Percentiles rank a stretch among this genome's conserved stretches.
These are phyloP conservation scores for Suillus sp. DNA, from an alignment of 768 basidiomycete species.

Conservation along the genomic window DNA sequence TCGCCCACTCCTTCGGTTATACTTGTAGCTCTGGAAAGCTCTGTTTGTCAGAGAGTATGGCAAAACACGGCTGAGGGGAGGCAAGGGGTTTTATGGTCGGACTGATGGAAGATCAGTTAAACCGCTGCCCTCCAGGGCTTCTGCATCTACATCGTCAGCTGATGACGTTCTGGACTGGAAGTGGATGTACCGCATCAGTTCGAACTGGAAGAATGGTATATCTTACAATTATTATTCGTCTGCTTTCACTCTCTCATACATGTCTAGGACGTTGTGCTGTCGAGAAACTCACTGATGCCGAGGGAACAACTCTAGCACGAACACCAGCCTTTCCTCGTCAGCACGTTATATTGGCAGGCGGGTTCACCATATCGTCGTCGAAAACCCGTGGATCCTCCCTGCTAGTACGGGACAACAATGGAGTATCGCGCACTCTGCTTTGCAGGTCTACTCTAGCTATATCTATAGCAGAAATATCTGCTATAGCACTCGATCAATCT, in stretches of 20 bases:
- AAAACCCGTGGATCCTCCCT: constrained; percentile 12
- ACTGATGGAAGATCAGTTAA: constrained; percentile 60
- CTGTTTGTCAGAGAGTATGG: constrained; percentile 69
- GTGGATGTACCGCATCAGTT: constrained; percentile 84
- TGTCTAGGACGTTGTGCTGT: constrained; percentile 64
- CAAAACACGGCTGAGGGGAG: constrained; percentile 66
- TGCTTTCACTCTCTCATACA: constrained; percentile 24
- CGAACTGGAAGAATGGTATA: constrained; percentile 80
- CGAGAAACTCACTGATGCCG: constrained; percentile 31
- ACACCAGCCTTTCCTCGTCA: constrained; percentile 22
- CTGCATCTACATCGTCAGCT: constrained; percentile 20
- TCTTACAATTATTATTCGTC: constrained; percentile 18
- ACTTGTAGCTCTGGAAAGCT: constrained; percentile 61
- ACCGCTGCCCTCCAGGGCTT: constrained; percentile 56
- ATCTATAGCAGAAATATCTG: constrained; percentile 49
- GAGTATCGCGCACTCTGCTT: constrained; percentile 41
- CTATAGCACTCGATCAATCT: constrained; percentile 77
- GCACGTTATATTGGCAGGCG: constrained; percentile 61
- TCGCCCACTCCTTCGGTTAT: constrained; percentile 9
- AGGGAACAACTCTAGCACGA: constrained; percentile 11
- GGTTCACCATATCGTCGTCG: constrained; percentile 55
- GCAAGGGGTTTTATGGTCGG: constrained; percentile 58
- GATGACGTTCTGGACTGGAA: constrained; percentile 64
- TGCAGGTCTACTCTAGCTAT: constrained; percentile 43
- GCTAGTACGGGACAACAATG: constrained; percentile 25